These are phyloP conservation scores for Microcera coccophila DNA, from an alignment of 2,329 filamentous ascomycete genomes.

Conservation along the genomic window DNA sequence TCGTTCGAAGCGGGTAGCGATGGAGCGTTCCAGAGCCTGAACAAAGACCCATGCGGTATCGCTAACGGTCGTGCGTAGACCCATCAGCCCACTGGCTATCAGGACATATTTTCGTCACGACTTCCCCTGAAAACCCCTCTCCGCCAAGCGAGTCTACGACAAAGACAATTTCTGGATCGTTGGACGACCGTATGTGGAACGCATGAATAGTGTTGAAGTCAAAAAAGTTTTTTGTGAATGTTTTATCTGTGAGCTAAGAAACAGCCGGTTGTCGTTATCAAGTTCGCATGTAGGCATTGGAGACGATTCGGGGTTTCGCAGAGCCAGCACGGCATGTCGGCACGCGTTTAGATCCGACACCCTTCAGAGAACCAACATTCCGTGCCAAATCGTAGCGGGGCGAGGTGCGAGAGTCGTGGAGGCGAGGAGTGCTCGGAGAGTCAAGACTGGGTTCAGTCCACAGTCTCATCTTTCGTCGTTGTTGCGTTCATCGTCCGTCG, in stretches of 20 bases:
- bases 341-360: constrained; percentile 25
- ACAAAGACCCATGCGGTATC: not conserved
- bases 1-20: too few species aligned
- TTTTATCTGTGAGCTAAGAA: constrained; percentile 42
- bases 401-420: constrained; percentile 29
- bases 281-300: constrained; percentile 38
- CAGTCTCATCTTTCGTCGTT: constrained; percentile 21
- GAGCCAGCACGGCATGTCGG: constrained; percentile 26
- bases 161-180: constrained; percentile 4
- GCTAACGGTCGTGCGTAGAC: constrained; percentile 7
- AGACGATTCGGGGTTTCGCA: constrained; percentile 33
- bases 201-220: constrained; percentile 24
- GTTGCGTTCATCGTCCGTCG: constrained; percentile 23
- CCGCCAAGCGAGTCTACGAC: constrained; percentile 24
- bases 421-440: constrained; percentile 23
- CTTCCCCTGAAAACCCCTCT: constrained; percentile 13
- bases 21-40: not conserved
- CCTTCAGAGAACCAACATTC: constrained; percentile 29
- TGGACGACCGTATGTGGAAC: constrained; percentile 13
- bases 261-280: constrained; percentile 41
- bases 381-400: constrained; percentile 27
- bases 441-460: constrained; percentile 18
- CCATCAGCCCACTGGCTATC: constrained; percentile 17
- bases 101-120: constrained; percentile 16
- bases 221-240: constrained; percentile 31